phyloP scores from a whole-genome alignment of 495 filamentous ascomycete genomes.

The Annulohypoxylon bovei region DNA sequence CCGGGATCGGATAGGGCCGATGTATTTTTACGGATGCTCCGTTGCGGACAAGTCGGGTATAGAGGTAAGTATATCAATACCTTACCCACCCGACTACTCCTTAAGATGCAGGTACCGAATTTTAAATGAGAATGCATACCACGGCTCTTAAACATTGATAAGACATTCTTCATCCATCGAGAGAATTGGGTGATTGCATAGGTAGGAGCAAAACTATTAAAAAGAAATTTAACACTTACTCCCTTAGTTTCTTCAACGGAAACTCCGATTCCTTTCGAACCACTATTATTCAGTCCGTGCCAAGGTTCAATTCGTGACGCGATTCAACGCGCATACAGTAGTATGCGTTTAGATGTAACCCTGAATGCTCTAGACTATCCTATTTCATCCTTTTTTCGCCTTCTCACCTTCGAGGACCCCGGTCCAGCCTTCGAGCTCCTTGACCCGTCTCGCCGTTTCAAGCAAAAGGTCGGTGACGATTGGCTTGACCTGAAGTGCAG shows the following conservation, averaged over 20 bases:
- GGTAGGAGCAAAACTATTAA: not conserved
- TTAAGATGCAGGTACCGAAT: conserved; percentile 38
- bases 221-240: conserved; percentile 1
- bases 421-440: conserved; percentile 18
- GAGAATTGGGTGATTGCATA: not conserved
- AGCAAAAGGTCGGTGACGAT: conserved; percentile 20
- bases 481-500: conserved; percentile 16
- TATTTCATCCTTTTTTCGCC: conserved; percentile 11
- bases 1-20: conserved; percentile 27
- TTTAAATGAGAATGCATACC: conserved; percentile 8
- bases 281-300: conserved; percentile 28
- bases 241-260: conserved; percentile 14
- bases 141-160: not conserved
- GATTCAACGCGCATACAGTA: conserved; percentile 40
- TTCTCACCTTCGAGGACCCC: not conserved
- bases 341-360: conserved; percentile 37
- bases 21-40: not conserved
- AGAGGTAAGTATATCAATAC: not conserved
- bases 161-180: conserved; percentile 11
- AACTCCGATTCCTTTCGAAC: conserved; percentile 27
- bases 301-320: conserved; percentile 40
- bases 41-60: not conserved
- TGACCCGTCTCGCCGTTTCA: conserved; percentile 16
- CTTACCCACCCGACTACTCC: conserved; percentile 23
- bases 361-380: conserved; percentile 31